Evolutionary conservation across 345 rosid genomes (phyloP), one percentile per base, ranked within the genome.

Genomic region (Euclidium syriacum): DNA sequence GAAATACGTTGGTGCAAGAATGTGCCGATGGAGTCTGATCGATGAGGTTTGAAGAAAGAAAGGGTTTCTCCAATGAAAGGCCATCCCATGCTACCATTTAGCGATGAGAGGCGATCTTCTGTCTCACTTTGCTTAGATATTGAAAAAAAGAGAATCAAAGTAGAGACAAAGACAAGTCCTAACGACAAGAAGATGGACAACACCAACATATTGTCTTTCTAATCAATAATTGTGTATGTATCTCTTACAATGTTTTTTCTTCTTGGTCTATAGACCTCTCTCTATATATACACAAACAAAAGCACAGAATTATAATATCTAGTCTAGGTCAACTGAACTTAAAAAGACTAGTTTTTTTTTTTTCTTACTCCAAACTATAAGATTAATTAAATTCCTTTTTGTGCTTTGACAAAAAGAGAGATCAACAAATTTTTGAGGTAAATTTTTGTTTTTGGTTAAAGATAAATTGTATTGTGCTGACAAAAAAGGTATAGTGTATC

Each of bases 1-100:
- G 85, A 76, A 72, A 86, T 70, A 56, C 51, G 91, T 27, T 80
- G 58, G 69, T 84, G 81, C 58, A 91, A 74, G 89, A 88, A 91
- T 40, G 26, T 43, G 2, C 96, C 90, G 5, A 77, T 52, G 64
- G 95, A 80, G 65, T 75, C 78, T 41, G 96, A 88, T 70, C 61
- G 66, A 59, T 91, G 98, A 64, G 98, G 91, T 67, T 78, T 77
- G 78, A 91, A 87, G 71, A 88, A 80, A 72, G 78, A 68, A 36
- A 83, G 73, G 51, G 95, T 84, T 56, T 91, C 88, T 2, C 98
- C 98, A 16, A 71, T 32, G 9, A 91, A 54, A 19, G 98, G 96
- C 96, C 81, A 85, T 25, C 98, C 98, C 86, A 76, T 84, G 68
- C 57, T 69, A 5, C 98, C 98, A 46, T 52, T 42, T 7, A 89